Base-by-base conservation (phyloP, 257 asterid genomes). In the Solanum stenotomum region DNA sequence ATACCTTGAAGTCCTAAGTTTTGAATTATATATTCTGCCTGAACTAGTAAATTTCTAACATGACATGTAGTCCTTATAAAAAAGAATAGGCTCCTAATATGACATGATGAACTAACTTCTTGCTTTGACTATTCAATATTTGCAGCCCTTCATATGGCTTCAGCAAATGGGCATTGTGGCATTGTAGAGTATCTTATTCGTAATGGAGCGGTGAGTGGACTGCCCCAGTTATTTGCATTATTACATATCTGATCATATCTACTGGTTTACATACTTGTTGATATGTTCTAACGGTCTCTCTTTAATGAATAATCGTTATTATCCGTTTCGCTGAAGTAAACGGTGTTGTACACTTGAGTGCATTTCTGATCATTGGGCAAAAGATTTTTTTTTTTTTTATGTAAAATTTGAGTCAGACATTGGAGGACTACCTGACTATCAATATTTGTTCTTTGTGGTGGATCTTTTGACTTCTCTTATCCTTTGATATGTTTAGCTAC, bases 61-160 rank as follows among this genome's bases (percentile, higher is more conserved):
- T 82, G 86, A 67, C 61, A 3, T 85, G 37, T 11, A 10, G 49
- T 74, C 16, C 52, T 75, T 75, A 11, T 75, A 23, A 37, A 75
- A 5, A 37, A 11, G 3, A 75, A 22, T 34, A 34, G 29, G 15
- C 81, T 34, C 22, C 14, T n/a, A 29, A 31, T 46, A 82, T 82
- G 86, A 35, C 88, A 46, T 85, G 35, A 11, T 40, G 65, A 49
- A 46, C 25, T 59, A 10, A 33, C 63, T 46, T 8, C 33, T 71
- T 75, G 83, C 82, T 72, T 44, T 82, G 71, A 6, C 86, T 82
- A 49, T 49, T 82, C 22, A 31, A 29, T 49, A 5, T 91, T 90
- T 90, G 90, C 96, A 95, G 99, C 99, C 31, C 92, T 96, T 71
- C 99, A 97, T 90, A 97, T 97, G 99, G 99, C 99, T 91, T 92